Conservation (phyloP, 768 basidiomycete species). For the Tricholoma matsutake region DNA sequence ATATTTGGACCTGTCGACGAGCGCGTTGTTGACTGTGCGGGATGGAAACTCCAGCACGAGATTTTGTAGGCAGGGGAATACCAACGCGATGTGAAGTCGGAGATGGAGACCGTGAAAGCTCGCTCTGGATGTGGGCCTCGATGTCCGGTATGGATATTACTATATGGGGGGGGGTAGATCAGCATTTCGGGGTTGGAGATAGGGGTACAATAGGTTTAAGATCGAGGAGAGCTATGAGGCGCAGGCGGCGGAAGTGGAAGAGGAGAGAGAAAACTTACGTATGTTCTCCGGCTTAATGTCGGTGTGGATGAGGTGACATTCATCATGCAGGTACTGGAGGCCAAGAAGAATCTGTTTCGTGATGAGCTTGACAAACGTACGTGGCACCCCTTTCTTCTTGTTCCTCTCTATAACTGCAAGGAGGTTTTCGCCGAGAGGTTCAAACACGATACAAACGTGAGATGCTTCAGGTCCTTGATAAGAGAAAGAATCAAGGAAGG, state of each 20-base stretch:
- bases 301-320: slow-evolving; percentile 91
- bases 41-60: slow-evolving; percentile 58
- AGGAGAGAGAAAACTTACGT: slow-evolving; percentile 47
- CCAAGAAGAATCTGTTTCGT: slow-evolving; percentile 85
- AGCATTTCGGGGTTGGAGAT: slow-evolving; percentile 21
- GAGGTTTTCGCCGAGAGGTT: slow-evolving; percentile 79
- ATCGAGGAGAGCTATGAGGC: slow-evolving; percentile 11
- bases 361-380: slow-evolving; percentile 79
- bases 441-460: slow-evolving; percentile 91
- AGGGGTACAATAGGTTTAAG: slow-evolving; percentile 29
- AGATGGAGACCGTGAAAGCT: slow-evolving; percentile 63
- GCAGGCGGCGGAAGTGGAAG: slow-evolving; percentile 1
- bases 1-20: slow-evolving; percentile 73
- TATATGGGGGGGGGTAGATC: slow-evolving; percentile 38
- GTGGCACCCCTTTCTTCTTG: slow-evolving; percentile 82
- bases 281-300: slow-evolving; percentile 97
- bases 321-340: slow-evolving; percentile 88
- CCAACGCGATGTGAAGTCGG: slow-evolving; percentile 81
- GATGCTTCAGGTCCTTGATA: slow-evolving; percentile 68
- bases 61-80: slow-evolving; percentile 67
- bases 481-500: slow-evolving; percentile 87
- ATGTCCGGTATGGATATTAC: slow-evolving; percentile 84
- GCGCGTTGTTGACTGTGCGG: slow-evolving; percentile 49
- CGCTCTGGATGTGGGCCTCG: slow-evolving; percentile 66
- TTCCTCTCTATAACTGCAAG: slow-evolving; percentile 72